Conservation (phyloP, 495 filamentous ascomycete genomes). For the Lichenothelia convexa region DNA sequence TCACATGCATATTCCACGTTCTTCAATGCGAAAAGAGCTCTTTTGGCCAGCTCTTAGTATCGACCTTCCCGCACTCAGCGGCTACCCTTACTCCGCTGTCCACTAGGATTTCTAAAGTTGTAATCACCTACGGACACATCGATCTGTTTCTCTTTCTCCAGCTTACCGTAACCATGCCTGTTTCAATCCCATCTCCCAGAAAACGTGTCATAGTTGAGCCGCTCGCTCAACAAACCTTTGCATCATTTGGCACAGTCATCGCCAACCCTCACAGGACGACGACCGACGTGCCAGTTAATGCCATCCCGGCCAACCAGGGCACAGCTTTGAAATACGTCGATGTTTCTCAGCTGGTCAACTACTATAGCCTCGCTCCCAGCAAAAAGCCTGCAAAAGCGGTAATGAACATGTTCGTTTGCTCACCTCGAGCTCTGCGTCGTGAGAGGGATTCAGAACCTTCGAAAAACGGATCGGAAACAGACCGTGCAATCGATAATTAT, state of each 20-base stretch:
- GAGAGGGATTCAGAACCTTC: slow-evolving; percentile 4
- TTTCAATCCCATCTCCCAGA: slow-evolving; percentile 1
- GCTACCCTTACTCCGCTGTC: too few relatives aligned
- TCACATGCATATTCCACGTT: too few relatives aligned
- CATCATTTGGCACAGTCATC: slow-evolving; percentile 69
- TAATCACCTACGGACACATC: too few relatives aligned
- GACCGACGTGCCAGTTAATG: slow-evolving; percentile 13
- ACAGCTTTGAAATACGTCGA: slow-evolving; percentile 71
- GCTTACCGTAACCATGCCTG: background rate
- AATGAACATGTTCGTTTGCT: slow-evolving; percentile 83
- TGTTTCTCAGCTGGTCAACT: slow-evolving; percentile 50
- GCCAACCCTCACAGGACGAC: slow-evolving; percentile 38
- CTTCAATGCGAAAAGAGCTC: too few relatives aligned
- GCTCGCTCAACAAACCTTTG: slow-evolving; percentile 48
- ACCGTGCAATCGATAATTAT: slow-evolving; percentile 1
- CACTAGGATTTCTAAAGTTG: too few relatives aligned
- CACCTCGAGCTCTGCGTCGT: slow-evolving; percentile 37
- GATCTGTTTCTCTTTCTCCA: too few relatives aligned
- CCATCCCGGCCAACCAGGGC: slow-evolving; percentile 54
- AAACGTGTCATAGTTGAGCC: slow-evolving; percentile 12
- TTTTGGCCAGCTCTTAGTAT: too few relatives aligned
- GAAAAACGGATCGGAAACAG: background rate
- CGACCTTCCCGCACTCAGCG: too few relatives aligned
- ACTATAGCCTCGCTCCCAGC: slow-evolving; percentile 50
- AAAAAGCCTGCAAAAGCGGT: slow-evolving; percentile 36